Evolutionary conservation across 1,284 basidiomycete genomes (phyloP).

Genomic region (Agaricales sp.): DNA sequence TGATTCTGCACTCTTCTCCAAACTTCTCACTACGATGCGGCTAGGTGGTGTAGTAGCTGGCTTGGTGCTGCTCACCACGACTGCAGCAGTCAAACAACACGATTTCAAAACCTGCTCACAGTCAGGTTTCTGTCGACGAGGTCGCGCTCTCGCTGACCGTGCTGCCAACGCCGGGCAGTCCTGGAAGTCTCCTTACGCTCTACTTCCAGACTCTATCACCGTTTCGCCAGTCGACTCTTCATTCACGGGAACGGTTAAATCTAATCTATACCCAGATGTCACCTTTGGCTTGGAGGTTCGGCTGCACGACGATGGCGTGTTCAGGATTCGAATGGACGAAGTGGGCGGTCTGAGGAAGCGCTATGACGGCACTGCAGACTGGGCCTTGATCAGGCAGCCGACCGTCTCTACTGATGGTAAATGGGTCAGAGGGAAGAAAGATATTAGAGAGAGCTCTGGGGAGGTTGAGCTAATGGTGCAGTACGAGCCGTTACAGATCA

Average conservation of each 20-base stretch:
- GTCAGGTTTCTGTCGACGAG: conserved; percentile 84
- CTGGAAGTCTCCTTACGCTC: conserved; percentile 80
- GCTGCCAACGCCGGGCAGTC: conserved; percentile 39
- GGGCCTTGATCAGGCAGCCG: conserved; percentile 75
- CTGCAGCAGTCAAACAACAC: conserved; percentile 50
- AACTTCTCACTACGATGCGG: not conserved
- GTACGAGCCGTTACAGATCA: conserved; percentile 68
- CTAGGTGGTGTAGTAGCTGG: not conserved
- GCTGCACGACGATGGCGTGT: conserved; percentile 77
- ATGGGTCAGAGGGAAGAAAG: conserved; percentile 56
- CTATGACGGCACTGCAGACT: conserved; percentile 84
- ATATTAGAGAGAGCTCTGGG: conserved; percentile 48
- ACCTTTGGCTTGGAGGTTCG: conserved; percentile 73
- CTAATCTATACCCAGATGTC: conserved; percentile 74
- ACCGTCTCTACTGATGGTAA: conserved; percentile 37
- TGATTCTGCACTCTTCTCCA: no score
- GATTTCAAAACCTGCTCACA: conserved; percentile 94
- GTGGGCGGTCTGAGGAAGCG: conserved; percentile 65
- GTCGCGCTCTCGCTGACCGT: conserved; percentile 68
- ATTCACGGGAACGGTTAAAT: conserved; percentile 65
- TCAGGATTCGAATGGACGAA: conserved; percentile 82
- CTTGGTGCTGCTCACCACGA: not conserved
- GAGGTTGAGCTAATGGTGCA: conserved; percentile 54
- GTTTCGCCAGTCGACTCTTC: conserved; percentile 44
- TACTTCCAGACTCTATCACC: conserved; percentile 34